Base-by-base conservation (phyloP, 805 yeast species). In the Candida multigemmis region DNA sequence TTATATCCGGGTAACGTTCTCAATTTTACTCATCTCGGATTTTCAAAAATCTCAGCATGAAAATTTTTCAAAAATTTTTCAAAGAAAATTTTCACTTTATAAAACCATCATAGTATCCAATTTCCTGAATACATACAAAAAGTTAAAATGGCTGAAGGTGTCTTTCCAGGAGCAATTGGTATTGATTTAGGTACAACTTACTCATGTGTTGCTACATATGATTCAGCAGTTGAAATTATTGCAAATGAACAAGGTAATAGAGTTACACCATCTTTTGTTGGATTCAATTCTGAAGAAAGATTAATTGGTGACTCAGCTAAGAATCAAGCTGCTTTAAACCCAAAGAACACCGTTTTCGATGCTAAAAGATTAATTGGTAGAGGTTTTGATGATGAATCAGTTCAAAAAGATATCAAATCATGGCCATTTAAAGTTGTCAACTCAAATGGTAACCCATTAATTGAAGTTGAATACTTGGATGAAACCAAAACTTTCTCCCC, bases 81-180 rank as follows among this genome's bases (percentile, higher is more conserved):
- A 25, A 17, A 22, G n/a, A n/a, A n/a, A n/a, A n/a, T n/a, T n/a
- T n/a, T n/a, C n/a, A n/a, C 30, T 14, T 6, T 10, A 28, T 23
- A 12, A 20, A 29, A 15, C 14, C 11, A 15, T 22, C 32, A 25
- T 22, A 21, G 18, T 31, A 29, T 26, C 25, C 20, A 17, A 24
- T 14, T 33, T 25, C 31, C 19, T n/a, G n/a, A n/a, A 28, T 32
- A 36, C 21, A 29, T 26, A 14, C 15, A 18, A 22, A 26, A 25
- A 21, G 23, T 17, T 17, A 68, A 65, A 65, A 79, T 79, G 87
- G 83, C 87, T 79, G 96, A 86, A 76, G 95, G 95, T 80, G 91
- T 86, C 72, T 86, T 82, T 80, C 91, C 87, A 77, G 96, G 96
- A 81, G 67, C 67, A 57, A 61, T 61, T 50, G 68, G 68, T 60